Conservation (phyloP, 352 stramenopile species). For the Phytophthora pluvialis region DNA sequence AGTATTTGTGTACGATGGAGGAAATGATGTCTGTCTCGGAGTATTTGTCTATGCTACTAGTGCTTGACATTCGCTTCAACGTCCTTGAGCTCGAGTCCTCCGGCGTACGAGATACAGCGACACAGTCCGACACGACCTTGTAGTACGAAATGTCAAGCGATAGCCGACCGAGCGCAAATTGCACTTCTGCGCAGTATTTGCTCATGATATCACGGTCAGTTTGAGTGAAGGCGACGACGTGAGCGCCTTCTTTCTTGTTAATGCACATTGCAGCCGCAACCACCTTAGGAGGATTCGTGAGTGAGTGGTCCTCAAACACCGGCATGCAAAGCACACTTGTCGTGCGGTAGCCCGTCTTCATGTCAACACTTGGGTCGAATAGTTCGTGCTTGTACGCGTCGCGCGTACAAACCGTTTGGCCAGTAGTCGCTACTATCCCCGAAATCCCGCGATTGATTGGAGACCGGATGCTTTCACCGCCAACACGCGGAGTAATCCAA, state of each 20-base stretch:
- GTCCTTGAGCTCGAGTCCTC: conserved; percentile 5
- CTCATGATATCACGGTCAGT: conserved; percentile 62
- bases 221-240: conserved; percentile 75
- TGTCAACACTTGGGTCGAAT: conserved; percentile 73
- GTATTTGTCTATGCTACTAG: conserved; percentile 34
- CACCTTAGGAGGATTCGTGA: conserved; percentile 51
- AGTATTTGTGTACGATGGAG: conserved; percentile 67
- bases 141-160: conserved; percentile 84
- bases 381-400: conserved; percentile 79
- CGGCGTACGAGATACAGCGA: conserved; percentile 27
- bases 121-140: conserved; percentile 66
- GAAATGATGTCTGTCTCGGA: conserved; percentile 68
- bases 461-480: conserved; percentile 60
- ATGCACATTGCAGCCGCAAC: conserved; percentile 88
- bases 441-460: conserved; percentile 76
- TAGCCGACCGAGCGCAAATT: conserved; percentile 68
- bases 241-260: conserved; percentile 86
- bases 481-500: conserved; percentile 69
- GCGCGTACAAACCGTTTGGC: conserved; percentile 57
- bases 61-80: conserved; percentile 30
- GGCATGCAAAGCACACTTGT: conserved; percentile 78
- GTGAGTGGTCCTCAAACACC: conserved; percentile 70
- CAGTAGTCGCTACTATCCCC: conserved; percentile 70
- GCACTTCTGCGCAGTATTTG: conserved; percentile 69
- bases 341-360: conserved; percentile 78